Evolutionary conservation across 1,284 basidiomycete species (phyloP).

Genomic region (Puccinia novopanici): DNA sequence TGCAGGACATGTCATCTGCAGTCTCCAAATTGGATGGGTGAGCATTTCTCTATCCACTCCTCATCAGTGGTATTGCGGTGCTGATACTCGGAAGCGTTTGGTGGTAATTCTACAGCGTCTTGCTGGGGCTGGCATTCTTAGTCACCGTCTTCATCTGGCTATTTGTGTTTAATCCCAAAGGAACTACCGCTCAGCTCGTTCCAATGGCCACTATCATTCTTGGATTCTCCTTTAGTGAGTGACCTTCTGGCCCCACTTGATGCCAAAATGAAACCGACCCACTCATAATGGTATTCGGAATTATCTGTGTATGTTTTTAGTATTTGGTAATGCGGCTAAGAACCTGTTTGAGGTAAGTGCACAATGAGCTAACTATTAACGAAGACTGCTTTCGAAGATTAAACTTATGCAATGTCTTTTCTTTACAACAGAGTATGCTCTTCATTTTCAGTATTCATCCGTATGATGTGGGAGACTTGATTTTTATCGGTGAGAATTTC

Average conservation of each 20-base stretch:
- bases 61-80: not conserved
- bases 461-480: constrained; percentile 59
- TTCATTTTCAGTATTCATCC: constrained; percentile 56
- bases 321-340: constrained; percentile 77
- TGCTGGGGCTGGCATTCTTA: constrained; percentile 68
- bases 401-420: not conserved
- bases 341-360: constrained; percentile 73
- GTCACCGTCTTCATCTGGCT: constrained; percentile 72
- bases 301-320: constrained; percentile 50
- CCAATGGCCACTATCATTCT: constrained; percentile 75
- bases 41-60: not conserved
- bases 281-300: not conserved
- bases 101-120: constrained; percentile 61
- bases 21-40: constrained; percentile 71
- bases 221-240: constrained; percentile 56
- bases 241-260: constrained; percentile 64
- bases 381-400: no score
- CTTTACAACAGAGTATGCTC: constrained; percentile 36
- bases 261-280: constrained; percentile 63
- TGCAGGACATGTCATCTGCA: no score
- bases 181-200: constrained; percentile 75
- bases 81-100: not conserved
- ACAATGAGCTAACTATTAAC: no score
- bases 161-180: constrained; percentile 72
- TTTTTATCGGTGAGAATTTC: constrained; percentile 56